A percentile compares a stretch with the other conserved stretches of the same genome.
phyloP scores from a whole-genome alignment of 2,329 filamentous ascomycete species.

The Diplodia mutila region DNA sequence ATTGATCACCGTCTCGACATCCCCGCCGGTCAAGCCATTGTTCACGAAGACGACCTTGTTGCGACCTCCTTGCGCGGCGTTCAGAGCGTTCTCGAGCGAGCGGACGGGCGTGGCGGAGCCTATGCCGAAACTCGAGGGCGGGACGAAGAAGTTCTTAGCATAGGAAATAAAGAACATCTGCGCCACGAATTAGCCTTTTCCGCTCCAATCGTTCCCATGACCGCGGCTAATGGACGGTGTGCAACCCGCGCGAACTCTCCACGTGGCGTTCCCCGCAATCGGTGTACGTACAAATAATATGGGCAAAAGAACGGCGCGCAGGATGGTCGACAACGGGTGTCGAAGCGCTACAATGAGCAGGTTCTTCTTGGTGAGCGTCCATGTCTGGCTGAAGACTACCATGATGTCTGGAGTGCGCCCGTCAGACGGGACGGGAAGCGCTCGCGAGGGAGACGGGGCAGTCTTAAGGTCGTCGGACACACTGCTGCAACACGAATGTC shows the following conservation, averaged over 20 bases:
- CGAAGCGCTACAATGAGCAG: conserved; percentile 58
- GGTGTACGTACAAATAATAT: conserved; percentile 52
- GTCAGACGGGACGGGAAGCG: background rate
- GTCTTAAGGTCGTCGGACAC: background rate
- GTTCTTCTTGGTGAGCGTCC: conserved; percentile 62
- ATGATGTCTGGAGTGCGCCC: conserved; percentile 27
- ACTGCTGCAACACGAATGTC: background rate
- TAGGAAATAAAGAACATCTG: conserved; percentile 61
- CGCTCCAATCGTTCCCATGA: too few species aligned
- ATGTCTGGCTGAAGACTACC: conserved; percentile 55
- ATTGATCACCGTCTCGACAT: conserved; percentile 73
- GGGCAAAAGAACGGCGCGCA: conserved; percentile 61
- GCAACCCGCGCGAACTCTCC: too few species aligned
- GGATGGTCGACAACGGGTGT: conserved; percentile 57
- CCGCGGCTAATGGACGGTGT: too few species aligned
- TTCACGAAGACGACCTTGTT: conserved; percentile 79
- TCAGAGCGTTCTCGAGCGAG: conserved; percentile 66
- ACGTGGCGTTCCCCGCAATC: too few species aligned
- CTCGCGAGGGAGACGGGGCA: background rate
- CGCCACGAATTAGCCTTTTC: background rate
- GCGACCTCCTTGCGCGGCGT: conserved; percentile 60
- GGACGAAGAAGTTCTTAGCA: conserved; percentile 81
- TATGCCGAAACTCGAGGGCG: conserved; percentile 75
- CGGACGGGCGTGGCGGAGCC: conserved; percentile 64
- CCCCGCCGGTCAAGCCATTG: conserved; percentile 67